Evolutionary conservation across 768 basidiomycete genomes (phyloP).

Genomic region (Gautieria morchelliformis): DNA sequence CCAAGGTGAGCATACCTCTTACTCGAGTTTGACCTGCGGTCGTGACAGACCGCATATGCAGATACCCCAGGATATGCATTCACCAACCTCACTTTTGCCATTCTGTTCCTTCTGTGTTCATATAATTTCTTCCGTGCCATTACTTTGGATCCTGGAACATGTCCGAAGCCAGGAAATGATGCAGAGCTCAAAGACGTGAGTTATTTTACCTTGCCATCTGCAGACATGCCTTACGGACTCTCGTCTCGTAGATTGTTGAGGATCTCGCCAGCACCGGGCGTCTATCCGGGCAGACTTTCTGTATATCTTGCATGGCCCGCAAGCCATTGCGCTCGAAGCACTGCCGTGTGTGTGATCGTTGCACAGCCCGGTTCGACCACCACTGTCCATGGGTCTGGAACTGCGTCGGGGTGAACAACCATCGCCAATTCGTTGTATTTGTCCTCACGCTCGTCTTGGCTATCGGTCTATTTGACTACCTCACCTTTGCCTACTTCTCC

Average conservation of each 20-base stretch:
- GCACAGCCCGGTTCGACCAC: conserved; percentile 86
- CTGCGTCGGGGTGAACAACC: conserved; percentile 91
- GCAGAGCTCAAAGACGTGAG: conserved; percentile 80
- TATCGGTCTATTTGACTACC: conserved; percentile 71
- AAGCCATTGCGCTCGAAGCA: conserved; percentile 94
- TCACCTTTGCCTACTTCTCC: conserved; percentile 67
- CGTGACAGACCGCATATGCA: conserved; percentile 20
- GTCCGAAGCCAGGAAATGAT: conserved; percentile 72
- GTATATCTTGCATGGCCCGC: conserved; percentile 89
- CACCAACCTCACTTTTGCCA: conserved; percentile 66
- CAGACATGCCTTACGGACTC: background rate
- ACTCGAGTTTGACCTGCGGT: background rate
- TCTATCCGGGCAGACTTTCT: conserved; percentile 93
- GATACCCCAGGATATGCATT: conserved; percentile 72
- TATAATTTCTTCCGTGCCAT: conserved; percentile 91
- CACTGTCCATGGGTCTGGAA: conserved; percentile 99
- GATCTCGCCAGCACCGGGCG: conserved; percentile 80
- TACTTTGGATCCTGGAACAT: conserved; percentile 81
- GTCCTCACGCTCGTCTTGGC: conserved; percentile 78
- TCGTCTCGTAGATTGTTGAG: conserved; percentile 61
- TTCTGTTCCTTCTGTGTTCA: conserved; percentile 58
- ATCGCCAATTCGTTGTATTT: conserved; percentile 94
- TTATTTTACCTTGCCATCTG: conserved; percentile 2
- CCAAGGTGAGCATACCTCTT: conserved; percentile 36
- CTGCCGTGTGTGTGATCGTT: conserved; percentile 85